Percentiles rank a stretch among this genome's conserved stretches.
These are phyloP conservation scores for Dissophora ornata DNA, from an alignment of 192 early-diverging fungal genomes.

Conservation along the genomic window DNA sequence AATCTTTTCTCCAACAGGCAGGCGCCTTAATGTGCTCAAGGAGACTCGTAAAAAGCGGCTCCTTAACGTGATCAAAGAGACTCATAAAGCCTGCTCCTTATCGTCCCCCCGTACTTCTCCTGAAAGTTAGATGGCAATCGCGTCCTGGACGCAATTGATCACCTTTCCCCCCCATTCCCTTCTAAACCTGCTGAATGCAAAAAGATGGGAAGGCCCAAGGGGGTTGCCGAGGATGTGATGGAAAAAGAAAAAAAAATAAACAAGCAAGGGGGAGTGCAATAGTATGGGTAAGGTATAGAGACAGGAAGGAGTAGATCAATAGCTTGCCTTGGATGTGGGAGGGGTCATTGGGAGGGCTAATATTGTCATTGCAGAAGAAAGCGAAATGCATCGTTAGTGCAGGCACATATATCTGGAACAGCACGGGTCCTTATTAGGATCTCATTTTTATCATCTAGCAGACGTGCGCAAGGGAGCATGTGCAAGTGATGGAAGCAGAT, in stretches of 20 bases:
- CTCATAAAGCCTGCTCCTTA: too few relatives aligned
- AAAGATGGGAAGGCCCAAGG: not conserved
- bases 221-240: conserved; percentile 7
- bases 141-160: not conserved
- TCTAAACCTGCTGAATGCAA: conserved; percentile 2
- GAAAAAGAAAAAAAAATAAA: not conserved
- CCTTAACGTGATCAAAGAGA: too few relatives aligned
- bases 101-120: not conserved
- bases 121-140: conserved; percentile 1
- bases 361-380: not conserved
- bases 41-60: too few relatives aligned
- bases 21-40: too few relatives aligned
- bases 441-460: too few relatives aligned
- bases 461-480: too few relatives aligned
- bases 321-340: conserved; percentile 42
- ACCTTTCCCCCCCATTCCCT: conserved; percentile 6
- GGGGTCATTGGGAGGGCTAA: conserved; percentile 36
- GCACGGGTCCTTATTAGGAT: too few relatives aligned
- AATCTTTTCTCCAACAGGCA: too few relatives aligned
- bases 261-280: not conserved
- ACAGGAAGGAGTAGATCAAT: not conserved
- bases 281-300: not conserved
- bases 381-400: not conserved
- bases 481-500: too few relatives aligned
- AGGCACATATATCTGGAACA: not conserved